Base-by-base conservation (phyloP, 257 asterid genomes). In the Mitragyna speciosa region DNA sequence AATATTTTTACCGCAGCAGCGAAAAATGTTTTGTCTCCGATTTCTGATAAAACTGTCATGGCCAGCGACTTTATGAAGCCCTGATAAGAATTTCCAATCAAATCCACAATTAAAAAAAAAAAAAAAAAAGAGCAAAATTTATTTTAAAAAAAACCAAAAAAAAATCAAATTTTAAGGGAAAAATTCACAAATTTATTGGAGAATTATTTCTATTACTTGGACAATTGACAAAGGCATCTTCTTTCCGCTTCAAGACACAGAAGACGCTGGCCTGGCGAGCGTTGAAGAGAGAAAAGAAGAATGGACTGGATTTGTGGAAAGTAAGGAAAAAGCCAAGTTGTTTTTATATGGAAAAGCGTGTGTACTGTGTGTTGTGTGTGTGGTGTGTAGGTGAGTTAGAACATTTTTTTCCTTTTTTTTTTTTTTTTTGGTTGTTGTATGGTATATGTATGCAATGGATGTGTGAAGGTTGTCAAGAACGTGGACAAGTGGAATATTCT, bases 61-160 rank as follows among this genome's bases (percentile, higher is more conserved):
- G 97, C 98, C 85, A 94, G 84, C 52, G 97, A 94, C 95, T 94
- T 94, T 68, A 97, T 88, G 73, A 94, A 94, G 8, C 97, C 98
- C 98, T 92, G 48, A 19, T 12, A 76, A 61, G 61, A n/a, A 63
- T 36, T 39, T n/a, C 15, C 45, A 80, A 79, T 52, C 56, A 77
- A 70, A 80, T 77, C 75, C 72, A 19, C 59, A 82, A 58, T 20
- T 39, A 76, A 71, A 78, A 47, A 22, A 28, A 24, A 14, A 74
- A 74, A 77, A 26, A 28, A 72, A 45, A 20, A 74, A 16, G 2
- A 15, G 5, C 0, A 71, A 71, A 45, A 58, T 39, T 14, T 51
- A 45, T 19, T n/a, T 20, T 39, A 76, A 71, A 78, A 47, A 22
- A 28, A 24, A 14, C n/a, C n/a, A 74, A 74, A 77, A 26, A 36